A percentile compares a stretch with the other conserved stretches of the same genome.
Conservation (phyloP, 169 alveolate genomes). For the Plasmodium gaboni region DNA sequence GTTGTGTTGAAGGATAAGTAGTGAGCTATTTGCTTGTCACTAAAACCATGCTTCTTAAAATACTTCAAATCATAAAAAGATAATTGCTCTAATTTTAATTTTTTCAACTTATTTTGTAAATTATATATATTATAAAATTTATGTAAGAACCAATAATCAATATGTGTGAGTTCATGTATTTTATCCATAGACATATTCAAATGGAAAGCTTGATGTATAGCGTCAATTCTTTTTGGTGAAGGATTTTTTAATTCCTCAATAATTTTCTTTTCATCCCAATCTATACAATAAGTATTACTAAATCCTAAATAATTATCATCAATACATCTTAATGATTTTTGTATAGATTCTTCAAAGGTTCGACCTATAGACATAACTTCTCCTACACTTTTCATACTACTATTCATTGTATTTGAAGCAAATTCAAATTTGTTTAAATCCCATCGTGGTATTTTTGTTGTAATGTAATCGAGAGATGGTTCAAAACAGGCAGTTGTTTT, state of each 20-base stretch:
- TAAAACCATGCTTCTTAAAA: conserved; percentile 84
- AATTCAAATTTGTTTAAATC: conserved; percentile 90
- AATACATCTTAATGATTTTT: conserved; percentile 90
- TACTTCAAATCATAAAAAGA: conserved; percentile 78
- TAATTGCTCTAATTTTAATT: conserved; percentile 25
- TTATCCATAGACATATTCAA: conserved; percentile 84
- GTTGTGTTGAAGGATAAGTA: conserved; percentile 35
- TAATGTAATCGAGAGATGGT: conserved; percentile 91
- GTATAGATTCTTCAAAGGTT: conserved; percentile 92
- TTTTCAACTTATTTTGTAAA: conserved; percentile 47
- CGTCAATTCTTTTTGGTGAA: conserved; percentile 86
- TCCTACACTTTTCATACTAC: conserved; percentile 93
- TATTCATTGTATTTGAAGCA: conserved; percentile 87
- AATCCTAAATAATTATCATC: conserved; percentile 81
- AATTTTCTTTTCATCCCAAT: conserved; percentile 72
- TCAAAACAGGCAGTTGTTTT: conserved; percentile 94
- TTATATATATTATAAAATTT: conserved; percentile 84
- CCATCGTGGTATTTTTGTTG: conserved; percentile 92
- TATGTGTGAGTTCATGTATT: conserved; percentile 84
- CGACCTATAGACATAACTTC: conserved; percentile 93
- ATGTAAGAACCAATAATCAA: conserved; percentile 91
- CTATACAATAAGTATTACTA: conserved; percentile 78
- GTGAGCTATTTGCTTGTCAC: conserved; percentile 85
- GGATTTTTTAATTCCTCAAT: conserved; percentile 80
- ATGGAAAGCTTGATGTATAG: conserved; percentile 90